phyloP scores from a whole-genome alignment of 768 basidiomycete genomes.

The Lyophyllum decastes region DNA sequence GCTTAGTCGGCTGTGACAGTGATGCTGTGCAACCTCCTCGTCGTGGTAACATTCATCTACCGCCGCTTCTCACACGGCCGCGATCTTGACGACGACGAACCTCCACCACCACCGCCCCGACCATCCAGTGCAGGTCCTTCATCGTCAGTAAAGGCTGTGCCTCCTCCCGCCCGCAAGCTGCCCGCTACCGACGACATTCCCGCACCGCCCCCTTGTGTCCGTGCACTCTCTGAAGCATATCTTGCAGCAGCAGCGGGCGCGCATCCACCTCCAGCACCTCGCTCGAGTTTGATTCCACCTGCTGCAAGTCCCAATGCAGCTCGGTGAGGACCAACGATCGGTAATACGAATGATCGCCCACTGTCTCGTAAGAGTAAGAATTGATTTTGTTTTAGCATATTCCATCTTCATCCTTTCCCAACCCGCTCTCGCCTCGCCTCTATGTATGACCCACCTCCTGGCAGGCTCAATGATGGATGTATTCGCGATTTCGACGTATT shows the following conservation, averaged over 20 bases:
- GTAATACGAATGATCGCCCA: constrained; percentile 26
- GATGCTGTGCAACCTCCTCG: too few species aligned
- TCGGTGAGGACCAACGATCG: constrained; percentile 9
- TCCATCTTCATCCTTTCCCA: constrained; percentile 69
- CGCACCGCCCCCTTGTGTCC: constrained; percentile 38
- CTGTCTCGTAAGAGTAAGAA: constrained; percentile 53
- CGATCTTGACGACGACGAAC: too few species aligned
- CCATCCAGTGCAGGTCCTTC: constrained; percentile 33
- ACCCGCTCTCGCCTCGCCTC: constrained; percentile 85
- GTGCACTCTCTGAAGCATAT: constrained; percentile 45
- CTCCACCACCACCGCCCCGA: constrained; percentile 42
- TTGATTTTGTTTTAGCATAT: neutral
- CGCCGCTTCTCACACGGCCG: too few species aligned
- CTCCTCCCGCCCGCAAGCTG: constrained; percentile 42
- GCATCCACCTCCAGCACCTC: constrained; percentile 29
- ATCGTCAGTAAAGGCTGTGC: constrained; percentile 31
- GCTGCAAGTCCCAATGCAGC: neutral
- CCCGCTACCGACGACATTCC: constrained; percentile 24
- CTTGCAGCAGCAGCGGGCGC: constrained; percentile 32
- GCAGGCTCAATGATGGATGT: constrained; percentile 93
- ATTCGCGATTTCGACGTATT: constrained; percentile 93
- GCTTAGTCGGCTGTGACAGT: too few species aligned
- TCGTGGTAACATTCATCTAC: too few species aligned
- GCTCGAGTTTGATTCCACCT: constrained; percentile 27
- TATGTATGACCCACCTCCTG: constrained; percentile 85